Percentiles rank a stretch among this genome's conserved stretches.
phyloP scores from a whole-genome alignment of 2,329 filamentous ascomycete species.

The Capronia americana region DNA sequence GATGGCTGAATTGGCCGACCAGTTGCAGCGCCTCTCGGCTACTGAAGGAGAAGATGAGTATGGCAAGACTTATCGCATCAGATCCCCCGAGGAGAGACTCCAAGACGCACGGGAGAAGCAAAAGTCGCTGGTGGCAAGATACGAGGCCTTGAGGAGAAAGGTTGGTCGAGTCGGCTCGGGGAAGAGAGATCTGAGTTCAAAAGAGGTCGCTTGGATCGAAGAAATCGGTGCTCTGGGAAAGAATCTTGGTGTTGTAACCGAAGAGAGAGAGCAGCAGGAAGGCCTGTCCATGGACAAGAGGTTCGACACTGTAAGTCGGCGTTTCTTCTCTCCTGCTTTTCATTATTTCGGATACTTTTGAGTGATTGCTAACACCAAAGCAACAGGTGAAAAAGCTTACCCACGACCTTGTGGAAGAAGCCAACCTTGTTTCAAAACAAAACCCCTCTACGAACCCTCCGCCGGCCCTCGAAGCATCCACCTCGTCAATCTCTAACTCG shows the following conservation, averaged over 20 bases:
- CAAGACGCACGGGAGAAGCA: slow-evolving; percentile 50
- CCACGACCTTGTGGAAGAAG: slow-evolving; percentile 47
- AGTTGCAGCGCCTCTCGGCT: slow-evolving; percentile 52
- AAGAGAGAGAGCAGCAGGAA: slow-evolving; percentile 28
- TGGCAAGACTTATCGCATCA: slow-evolving; percentile 43
- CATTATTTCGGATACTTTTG: not conserved
- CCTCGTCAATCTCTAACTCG: slow-evolving; percentile 24
- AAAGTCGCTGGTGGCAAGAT: slow-evolving; percentile 48
- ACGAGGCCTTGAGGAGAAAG: slow-evolving; percentile 53
- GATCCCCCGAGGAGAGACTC: slow-evolving; percentile 49
- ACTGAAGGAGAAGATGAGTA: slow-evolving; percentile 46
- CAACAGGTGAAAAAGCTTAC: slow-evolving; percentile 51
- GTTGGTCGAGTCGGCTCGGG: slow-evolving; percentile 47
- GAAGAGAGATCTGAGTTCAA: slow-evolving; percentile 54
- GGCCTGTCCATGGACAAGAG: slow-evolving; percentile 44
- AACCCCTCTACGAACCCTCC: slow-evolving; percentile 25
- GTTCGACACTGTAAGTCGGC: slow-evolving; percentile 48
- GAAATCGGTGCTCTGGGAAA: slow-evolving; percentile 51
- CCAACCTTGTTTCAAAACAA: slow-evolving; percentile 43
- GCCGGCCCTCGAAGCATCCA: slow-evolving; percentile 15
- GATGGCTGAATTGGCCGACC: slow-evolving; percentile 53
- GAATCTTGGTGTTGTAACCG: slow-evolving; percentile 44
- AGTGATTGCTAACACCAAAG: not conserved
- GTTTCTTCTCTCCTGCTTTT: not conserved
- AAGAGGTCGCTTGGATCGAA: slow-evolving; percentile 53